A percentile compares a stretch with the other conserved stretches of the same genome.
These are phyloP conservation scores for Apiotrichum gracile DNA, from an alignment of 1,284 basidiomycete species.

Conservation along the genomic window DNA sequence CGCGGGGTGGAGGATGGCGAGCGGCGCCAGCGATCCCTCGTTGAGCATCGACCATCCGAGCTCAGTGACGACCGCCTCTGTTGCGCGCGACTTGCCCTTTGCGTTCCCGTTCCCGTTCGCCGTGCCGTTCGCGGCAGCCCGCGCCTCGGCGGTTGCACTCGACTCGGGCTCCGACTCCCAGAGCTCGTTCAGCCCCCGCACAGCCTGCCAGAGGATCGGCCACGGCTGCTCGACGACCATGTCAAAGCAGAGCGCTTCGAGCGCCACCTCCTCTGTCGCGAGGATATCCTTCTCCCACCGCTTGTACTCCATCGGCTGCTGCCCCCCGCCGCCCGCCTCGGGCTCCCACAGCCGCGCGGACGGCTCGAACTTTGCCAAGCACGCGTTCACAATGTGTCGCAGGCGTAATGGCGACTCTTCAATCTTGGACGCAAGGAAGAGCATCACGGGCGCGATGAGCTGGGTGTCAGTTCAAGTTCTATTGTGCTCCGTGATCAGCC, in stretches of 20 bases:
- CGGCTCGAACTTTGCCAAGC: constrained; percentile 30
- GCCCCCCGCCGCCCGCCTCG: neutral
- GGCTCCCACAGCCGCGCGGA: constrained; percentile 24
- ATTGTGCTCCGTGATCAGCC: no score
- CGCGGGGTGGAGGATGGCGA: constrained; percentile 26
- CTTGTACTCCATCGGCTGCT: constrained; percentile 60
- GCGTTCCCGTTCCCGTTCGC: neutral
- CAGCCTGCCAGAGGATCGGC: constrained; percentile 60
- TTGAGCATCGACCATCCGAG: constrained; percentile 30
- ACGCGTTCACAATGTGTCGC: constrained; percentile 35
- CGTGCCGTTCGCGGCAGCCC: constrained; percentile 1
- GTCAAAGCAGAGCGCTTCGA: constrained; percentile 88
- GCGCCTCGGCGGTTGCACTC: neutral
- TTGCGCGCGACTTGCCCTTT: constrained; percentile 16
- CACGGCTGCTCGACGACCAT: constrained; percentile 79
- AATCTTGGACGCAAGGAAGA: constrained; percentile 84
- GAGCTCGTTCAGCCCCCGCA: constrained; percentile 44
- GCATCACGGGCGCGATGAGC: constrained; percentile 82
- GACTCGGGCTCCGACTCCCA: constrained; percentile 5
- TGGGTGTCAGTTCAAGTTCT: constrained; percentile 36
- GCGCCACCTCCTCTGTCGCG: constrained; percentile 69
- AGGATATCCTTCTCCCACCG: constrained; percentile 68
- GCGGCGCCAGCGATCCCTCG: constrained; percentile 25
- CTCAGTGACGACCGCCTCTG: constrained; percentile 17
- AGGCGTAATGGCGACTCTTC: constrained; percentile 39